These are phyloP conservation scores for slime mould (Dictyostelium discoideum) DNA, from an alignment of 78 protist genomes.

Conservation along the genomic window DNA sequence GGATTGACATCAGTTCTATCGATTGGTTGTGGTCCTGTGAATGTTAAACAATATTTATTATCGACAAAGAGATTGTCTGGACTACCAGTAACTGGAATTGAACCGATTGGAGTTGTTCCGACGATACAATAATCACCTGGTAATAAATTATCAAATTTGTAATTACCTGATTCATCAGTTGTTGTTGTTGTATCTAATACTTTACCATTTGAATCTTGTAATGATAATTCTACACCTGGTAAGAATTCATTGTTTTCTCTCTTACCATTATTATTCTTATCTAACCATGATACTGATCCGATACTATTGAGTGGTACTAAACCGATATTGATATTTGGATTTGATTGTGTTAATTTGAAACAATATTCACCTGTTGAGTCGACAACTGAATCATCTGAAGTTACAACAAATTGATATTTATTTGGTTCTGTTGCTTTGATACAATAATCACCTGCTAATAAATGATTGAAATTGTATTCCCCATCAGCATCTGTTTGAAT, in stretches of 20 bases:
- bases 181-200: neutral
- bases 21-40: neutral
- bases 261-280: slow-evolving; percentile 8
- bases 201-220: neutral
- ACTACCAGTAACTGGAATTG: neutral
- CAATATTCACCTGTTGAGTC: neutral
- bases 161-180: neutral
- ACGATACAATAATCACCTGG: slow-evolving; percentile 9
- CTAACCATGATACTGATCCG: neutral
- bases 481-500: neutral
- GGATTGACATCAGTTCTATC: neutral
- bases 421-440: neutral
- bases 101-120: neutral
- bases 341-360: neutral
- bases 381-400: neutral
- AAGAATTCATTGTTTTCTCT: neutral
- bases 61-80: neutral
- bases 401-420: neutral
- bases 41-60: neutral
- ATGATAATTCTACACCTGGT: neutral
- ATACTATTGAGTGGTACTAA: neutral
- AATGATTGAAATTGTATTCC: neutral
- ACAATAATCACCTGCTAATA: slow-evolving; percentile 22
- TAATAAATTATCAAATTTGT: neutral
- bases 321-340: neutral